These are phyloP conservation scores for Dactylellina drechsleri DNA, from an alignment of 2,329 filamentous ascomycete genomes.

Conservation along the genomic window DNA sequence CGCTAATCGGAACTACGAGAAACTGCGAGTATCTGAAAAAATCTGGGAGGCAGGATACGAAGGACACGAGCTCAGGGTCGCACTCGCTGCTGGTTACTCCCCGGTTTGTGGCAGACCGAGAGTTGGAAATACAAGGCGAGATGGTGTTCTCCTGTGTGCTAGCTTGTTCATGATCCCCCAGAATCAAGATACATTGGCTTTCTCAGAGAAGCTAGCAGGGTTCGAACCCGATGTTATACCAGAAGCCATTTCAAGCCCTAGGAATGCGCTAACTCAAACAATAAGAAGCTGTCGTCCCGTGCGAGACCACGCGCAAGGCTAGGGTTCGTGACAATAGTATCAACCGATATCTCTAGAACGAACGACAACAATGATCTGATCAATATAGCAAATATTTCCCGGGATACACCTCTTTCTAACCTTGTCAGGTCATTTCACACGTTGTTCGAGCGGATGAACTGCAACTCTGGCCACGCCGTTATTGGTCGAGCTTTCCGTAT, in stretches of 20 bases:
- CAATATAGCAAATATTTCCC: constrained; percentile 48
- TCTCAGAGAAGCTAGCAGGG: constrained; percentile 36
- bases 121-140: constrained; percentile 44
- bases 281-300: constrained; percentile 7
- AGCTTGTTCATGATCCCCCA: constrained; percentile 7
- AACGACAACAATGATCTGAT: not conserved
- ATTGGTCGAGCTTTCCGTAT: constrained; percentile 36
- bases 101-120: constrained; percentile 1
- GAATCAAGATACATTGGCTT: constrained; percentile 17
- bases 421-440: constrained; percentile 40
- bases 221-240: constrained; percentile 23
- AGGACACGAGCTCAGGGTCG: constrained; percentile 31
- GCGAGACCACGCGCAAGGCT: constrained; percentile 10
- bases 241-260: not conserved
- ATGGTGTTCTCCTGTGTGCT: constrained; percentile 33
- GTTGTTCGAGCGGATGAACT: constrained; percentile 32
- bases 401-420: constrained; percentile 4
- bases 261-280: constrained; percentile 14
- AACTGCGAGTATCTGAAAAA: too few relatives aligned
- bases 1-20: constrained; percentile 31
- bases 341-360: constrained; percentile 15
- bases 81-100: constrained; percentile 1
- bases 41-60: constrained; percentile 7
- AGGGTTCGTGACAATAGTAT: constrained; percentile 9
- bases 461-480: constrained; percentile 48